phyloP scores from a whole-genome alignment of 441 rosid genomes.

The Francoa sonchifolia region DNA sequence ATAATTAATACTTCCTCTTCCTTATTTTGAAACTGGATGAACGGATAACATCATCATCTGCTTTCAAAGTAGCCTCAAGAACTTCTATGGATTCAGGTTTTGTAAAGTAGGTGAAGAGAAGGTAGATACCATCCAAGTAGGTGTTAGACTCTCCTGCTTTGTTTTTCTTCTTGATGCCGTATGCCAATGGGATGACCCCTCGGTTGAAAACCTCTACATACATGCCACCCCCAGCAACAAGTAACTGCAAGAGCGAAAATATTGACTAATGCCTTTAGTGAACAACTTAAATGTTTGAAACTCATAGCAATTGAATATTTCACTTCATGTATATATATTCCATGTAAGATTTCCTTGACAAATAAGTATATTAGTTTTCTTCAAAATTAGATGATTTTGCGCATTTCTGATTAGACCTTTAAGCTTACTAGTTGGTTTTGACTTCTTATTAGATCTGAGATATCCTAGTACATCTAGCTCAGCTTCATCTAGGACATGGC shows the following conservation, averaged over 20 bases:
- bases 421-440: not conserved
- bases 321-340: no score
- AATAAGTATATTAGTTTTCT: no score
- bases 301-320: no score
- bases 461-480: not conserved
- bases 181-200: constrained; percentile 63
- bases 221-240: constrained; percentile 95
- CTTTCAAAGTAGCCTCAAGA: constrained; percentile 6
- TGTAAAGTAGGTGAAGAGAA: constrained; percentile 43
- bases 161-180: constrained; percentile 36
- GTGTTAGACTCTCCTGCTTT: constrained; percentile 76
- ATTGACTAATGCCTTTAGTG: no score
- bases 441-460: not conserved
- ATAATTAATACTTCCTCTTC: constrained; percentile 20
- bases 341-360: no score
- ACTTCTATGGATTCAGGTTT: constrained; percentile 11
- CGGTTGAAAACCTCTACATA: constrained; percentile 87
- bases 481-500: not conserved
- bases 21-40: constrained; percentile 13
- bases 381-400: no score
- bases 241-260: constrained; percentile 39
- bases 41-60: constrained; percentile 15
- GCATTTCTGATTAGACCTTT: no score
- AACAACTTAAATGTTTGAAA: no score
- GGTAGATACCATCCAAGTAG: constrained; percentile 82